A percentile compares a stretch with the other conserved stretches of the same genome.
Evolutionary conservation across 2,329 filamentous ascomycete species (phyloP).

Genomic region (Sordariomycetes sp.): DNA sequence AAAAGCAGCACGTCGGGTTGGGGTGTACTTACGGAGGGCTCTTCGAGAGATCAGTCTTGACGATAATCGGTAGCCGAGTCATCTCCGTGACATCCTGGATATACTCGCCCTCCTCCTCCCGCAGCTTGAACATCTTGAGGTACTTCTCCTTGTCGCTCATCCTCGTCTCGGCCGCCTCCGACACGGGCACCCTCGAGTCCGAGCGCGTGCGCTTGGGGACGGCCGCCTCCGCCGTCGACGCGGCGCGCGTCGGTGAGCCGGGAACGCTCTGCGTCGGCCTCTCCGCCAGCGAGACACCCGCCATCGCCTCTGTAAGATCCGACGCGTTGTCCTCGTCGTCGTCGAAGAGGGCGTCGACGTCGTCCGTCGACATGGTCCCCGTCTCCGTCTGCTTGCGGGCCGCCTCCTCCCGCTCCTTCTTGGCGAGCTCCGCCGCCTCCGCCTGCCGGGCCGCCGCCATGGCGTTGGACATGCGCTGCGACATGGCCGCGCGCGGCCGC

Average conservation of each 20-base stretch:
- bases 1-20: background rate
- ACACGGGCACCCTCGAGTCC: slow-evolving; percentile 76
- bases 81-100: slow-evolving; percentile 98
- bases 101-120: slow-evolving; percentile 88
- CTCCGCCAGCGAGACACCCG: slow-evolving; percentile 78
- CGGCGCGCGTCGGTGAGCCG: slow-evolving; percentile 71
- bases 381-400: slow-evolving; percentile 90
- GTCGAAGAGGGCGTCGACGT: slow-evolving; percentile 90
- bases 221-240: slow-evolving; percentile 38
- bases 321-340: slow-evolving; percentile 82
- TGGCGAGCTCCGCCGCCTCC: slow-evolving; percentile 67
- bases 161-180: slow-evolving; percentile 64
- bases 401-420: slow-evolving; percentile 80
- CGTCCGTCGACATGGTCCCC: slow-evolving; percentile 83
- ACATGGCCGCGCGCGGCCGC: slow-evolving; percentile 69
- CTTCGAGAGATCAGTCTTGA: slow-evolving; percentile 97
- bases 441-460: slow-evolving; percentile 66
- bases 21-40: slow-evolving; percentile 81
- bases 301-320: slow-evolving; percentile 81
- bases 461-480: slow-evolving; percentile 61
- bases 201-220: slow-evolving; percentile 75
- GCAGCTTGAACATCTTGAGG: slow-evolving; percentile 72
- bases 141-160: slow-evolving; percentile 95
- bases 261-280: slow-evolving; percentile 92
- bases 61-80: slow-evolving; percentile 90